Evolutionary conservation across 345 rosid species (phyloP).

Genomic region (Corchorus capsularis): DNA sequence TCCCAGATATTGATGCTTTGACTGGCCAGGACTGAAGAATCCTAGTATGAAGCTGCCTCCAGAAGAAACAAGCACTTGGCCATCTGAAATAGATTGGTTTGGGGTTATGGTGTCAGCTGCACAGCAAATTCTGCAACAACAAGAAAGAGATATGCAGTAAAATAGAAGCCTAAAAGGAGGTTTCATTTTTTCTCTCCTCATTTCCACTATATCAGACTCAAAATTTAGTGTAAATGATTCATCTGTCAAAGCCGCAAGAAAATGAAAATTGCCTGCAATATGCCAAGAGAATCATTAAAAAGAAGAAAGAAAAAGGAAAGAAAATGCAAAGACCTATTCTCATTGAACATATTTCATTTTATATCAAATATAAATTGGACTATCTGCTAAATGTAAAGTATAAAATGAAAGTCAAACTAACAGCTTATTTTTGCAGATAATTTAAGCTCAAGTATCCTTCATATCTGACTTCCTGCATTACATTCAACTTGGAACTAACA

Average conservation of each 20-base stretch:
- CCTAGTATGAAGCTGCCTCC: slow-evolving; percentile 29
- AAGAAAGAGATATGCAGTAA: neutral
- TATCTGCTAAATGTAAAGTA: neutral
- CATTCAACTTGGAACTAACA: neutral
- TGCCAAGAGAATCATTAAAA: neutral
- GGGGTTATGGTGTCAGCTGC: slow-evolving; percentile 1
- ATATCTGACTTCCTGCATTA: neutral
- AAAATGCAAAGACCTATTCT: too few relatives aligned
- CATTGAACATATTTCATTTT: neutral
- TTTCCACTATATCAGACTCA: neutral
- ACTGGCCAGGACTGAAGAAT: slow-evolving; percentile 35
- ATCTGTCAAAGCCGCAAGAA: neutral
- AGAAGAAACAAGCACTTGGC: neutral
- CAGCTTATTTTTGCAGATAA: too few relatives aligned
- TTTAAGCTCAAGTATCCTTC: neutral
- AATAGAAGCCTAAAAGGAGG: neutral
- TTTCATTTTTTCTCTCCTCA: neutral
- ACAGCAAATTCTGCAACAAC: neutral
- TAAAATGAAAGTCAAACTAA: too few relatives aligned
- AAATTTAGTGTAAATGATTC: neutral
- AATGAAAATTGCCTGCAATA: neutral
- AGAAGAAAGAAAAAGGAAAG: neutral
- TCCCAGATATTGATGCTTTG: slow-evolving; percentile 30
- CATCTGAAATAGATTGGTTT: neutral
- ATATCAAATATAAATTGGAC: neutral